phyloP scores from a whole-genome alignment of 2,329 filamentous ascomycete species.

The Clarireedia sp. region DNA sequence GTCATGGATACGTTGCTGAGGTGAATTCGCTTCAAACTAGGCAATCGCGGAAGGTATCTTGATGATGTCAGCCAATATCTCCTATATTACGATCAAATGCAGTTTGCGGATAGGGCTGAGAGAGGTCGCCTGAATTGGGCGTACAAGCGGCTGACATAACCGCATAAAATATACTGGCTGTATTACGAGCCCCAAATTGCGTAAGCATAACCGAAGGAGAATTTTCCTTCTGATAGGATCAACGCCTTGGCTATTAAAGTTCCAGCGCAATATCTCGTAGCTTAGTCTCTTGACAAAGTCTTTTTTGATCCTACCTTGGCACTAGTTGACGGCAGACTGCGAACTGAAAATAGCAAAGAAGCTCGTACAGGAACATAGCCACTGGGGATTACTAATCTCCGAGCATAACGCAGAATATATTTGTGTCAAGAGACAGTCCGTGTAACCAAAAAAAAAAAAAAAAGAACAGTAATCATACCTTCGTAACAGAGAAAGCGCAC shows the following conservation, averaged over 20 bases:
- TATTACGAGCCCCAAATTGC: neutral
- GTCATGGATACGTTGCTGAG: constrained; percentile 77
- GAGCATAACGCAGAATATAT: neutral
- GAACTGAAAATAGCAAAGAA: too few relatives aligned
- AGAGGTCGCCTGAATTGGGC: neutral
- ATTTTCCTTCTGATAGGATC: too few relatives aligned
- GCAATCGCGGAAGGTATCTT: constrained; percentile 71
- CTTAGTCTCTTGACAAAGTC: too few relatives aligned
- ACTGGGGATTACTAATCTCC: constrained; percentile 1
- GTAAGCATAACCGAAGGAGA: neutral
- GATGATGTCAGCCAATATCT: constrained; percentile 2
- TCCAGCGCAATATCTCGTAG: too few relatives aligned
- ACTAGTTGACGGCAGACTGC: neutral
- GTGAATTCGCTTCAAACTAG: constrained; percentile 73
- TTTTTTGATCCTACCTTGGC: neutral
- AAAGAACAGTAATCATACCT: constrained; percentile 43
- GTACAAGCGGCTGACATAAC: neutral
- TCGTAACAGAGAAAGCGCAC: constrained; percentile 64
- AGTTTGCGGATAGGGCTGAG: constrained; percentile 1
- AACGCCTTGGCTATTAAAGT: too few relatives aligned
- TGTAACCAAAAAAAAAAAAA: constrained; percentile 12
- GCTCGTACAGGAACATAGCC: neutral
- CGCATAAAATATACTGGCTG: constrained; percentile 4
- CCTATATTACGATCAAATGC: neutral
- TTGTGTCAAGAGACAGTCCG: neutral